A percentile compares a stretch with the other conserved stretches of the same genome.
Evolutionary conservation across 176 grass and related monocot species (phyloP).

Genomic region (Carex pumila): DNA sequence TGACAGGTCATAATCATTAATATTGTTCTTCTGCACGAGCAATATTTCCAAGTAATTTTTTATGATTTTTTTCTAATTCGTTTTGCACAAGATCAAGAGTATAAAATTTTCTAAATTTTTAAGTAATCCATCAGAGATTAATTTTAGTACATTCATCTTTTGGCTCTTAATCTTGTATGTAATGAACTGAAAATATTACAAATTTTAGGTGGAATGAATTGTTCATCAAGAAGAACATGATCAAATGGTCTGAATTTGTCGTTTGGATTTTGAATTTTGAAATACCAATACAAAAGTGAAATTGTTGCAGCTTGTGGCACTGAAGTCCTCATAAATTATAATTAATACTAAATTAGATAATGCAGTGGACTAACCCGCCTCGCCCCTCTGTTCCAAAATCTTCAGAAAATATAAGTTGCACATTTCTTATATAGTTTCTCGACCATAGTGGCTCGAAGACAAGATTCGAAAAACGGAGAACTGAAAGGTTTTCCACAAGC

Average conservation of each 20-base stretch:
- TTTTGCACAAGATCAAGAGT: not conserved
- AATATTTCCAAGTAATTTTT: not conserved
- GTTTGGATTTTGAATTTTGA: not conserved
- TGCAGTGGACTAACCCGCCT: slow-evolving; percentile 56
- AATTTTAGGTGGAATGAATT: not conserved
- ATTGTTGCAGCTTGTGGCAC: not conserved
- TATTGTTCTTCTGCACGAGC: not conserved
- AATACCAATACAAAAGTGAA: not conserved
- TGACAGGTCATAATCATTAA: not conserved
- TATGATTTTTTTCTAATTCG: not conserved
- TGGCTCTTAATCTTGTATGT: not conserved
- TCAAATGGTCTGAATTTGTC: not conserved
- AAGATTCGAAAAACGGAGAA: slow-evolving; percentile 93
- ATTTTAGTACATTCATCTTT: not conserved
- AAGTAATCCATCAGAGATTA: not conserved
- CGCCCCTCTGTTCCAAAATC: slow-evolving; percentile 91
- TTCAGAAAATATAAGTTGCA: slow-evolving; percentile 91
- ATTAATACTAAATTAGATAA: not conserved
- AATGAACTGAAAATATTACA: not conserved
- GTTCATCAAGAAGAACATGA: not conserved
- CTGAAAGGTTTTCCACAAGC: slow-evolving; percentile 93
- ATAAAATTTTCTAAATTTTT: not conserved
- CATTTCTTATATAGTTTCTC: slow-evolving; percentile 79
- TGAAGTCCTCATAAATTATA: not conserved
- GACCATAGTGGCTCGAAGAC: slow-evolving; percentile 97